Conservation (phyloP, 2,329 filamentous ascomycete genomes). For the Colletotrichum filicis region DNA sequence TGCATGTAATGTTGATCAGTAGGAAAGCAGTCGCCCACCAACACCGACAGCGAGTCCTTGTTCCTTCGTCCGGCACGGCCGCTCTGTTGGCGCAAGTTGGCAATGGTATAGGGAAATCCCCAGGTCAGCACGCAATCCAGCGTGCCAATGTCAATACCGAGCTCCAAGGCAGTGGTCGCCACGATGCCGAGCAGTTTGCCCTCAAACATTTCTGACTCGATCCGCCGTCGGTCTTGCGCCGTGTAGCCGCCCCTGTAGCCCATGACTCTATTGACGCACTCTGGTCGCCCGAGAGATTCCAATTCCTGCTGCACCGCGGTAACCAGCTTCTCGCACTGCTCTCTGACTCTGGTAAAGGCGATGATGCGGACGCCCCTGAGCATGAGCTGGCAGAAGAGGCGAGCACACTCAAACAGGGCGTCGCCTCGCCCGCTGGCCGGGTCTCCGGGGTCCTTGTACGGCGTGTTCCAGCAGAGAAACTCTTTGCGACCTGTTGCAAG, state of each 20-base stretch:
- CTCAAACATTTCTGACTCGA: constrained; percentile 97
- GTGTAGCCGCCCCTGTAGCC: constrained; percentile 96
- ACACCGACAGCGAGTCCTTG: constrained; percentile 89
- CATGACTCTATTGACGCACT: constrained; percentile 86
- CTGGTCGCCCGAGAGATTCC: constrained; percentile 75
- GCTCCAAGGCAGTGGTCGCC: constrained; percentile 90
- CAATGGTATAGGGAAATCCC: constrained; percentile 95
- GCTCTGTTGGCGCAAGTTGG: constrained; percentile 94
- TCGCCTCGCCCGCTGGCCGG: constrained; percentile 87
- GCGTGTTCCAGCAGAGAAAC: constrained; percentile 98
- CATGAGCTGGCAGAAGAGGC: constrained; percentile 90
- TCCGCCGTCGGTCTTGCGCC: constrained; percentile 85
- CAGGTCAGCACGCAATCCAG: constrained; percentile 94
- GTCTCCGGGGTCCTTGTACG: constrained; percentile 89
- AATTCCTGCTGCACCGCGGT: constrained; percentile 84
- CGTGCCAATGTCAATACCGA: constrained; percentile 95
- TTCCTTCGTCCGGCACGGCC: constrained; percentile 92
- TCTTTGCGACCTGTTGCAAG: constrained; percentile 77
- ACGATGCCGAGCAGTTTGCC: constrained; percentile 93
- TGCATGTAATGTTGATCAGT: constrained; percentile 98
- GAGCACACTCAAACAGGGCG: constrained; percentile 85
- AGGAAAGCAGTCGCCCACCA: constrained; percentile 89
- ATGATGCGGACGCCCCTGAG: constrained; percentile 91
- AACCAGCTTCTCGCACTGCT: constrained; percentile 87
- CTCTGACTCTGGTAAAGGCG: constrained; percentile 89